Conservation (phyloP, 805 yeast genomes). For the Yarrowia sp. region DNA sequence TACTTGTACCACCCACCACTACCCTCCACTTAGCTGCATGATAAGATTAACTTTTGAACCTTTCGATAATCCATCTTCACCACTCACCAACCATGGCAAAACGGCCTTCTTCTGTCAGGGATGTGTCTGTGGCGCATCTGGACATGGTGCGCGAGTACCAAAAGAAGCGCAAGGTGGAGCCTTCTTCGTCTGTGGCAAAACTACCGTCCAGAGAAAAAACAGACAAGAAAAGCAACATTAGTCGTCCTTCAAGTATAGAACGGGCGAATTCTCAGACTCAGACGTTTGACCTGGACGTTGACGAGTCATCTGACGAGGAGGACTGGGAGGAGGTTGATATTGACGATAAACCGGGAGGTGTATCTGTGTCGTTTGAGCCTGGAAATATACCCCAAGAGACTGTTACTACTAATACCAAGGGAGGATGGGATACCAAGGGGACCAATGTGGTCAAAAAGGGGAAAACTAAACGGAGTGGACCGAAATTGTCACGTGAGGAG, state of each 20-base stretch:
- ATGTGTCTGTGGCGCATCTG: background rate
- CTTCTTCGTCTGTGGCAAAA: background rate
- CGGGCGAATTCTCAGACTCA: background rate
- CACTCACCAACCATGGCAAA: background rate
- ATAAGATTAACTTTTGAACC: too few relatives aligned
- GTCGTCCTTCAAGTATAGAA: background rate
- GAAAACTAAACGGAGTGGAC: constrained; percentile 3
- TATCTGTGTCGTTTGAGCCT: constrained; percentile 7
- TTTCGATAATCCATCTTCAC: too few relatives aligned
- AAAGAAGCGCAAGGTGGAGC: background rate
- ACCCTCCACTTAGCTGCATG: too few relatives aligned
- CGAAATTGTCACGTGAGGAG: constrained; percentile 56
- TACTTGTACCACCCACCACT: too few relatives aligned
- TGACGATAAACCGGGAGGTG: background rate
- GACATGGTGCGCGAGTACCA: constrained; percentile 29
- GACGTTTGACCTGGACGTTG: constrained; percentile 13
- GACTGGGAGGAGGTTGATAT: constrained; percentile 37
- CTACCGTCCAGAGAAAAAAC: background rate
- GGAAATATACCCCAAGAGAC: background rate
- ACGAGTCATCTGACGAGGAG: constrained; percentile 22
- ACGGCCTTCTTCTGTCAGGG: background rate
- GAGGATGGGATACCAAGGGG: constrained; percentile 22
- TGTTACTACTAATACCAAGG: too few relatives aligned
- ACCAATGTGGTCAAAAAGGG: constrained; percentile 14
- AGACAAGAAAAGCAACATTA: background rate